A percentile compares a stretch with the other conserved stretches of the same genome.
phyloP scores from a whole-genome alignment of 208 protist genomes.

The Wallacemonas collosoma region DNA sequence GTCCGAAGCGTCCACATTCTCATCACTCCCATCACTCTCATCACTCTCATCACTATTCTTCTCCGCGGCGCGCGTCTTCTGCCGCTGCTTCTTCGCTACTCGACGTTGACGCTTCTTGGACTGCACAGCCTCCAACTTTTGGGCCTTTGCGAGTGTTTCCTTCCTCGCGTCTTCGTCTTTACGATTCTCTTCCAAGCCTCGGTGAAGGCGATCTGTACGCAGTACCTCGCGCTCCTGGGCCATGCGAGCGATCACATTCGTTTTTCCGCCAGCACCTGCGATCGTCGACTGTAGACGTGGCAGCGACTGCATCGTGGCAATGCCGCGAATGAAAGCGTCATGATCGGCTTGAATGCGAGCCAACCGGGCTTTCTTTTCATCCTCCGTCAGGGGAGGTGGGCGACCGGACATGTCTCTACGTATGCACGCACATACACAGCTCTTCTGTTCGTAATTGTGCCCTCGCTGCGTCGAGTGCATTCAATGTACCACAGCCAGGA shows the following conservation, averaged over 20 bases:
- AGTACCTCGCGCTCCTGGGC: conserved; percentile 65
- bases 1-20: neutral
- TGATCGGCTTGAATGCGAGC: conserved; percentile 71
- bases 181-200: conserved; percentile 31
- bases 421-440: too few species aligned
- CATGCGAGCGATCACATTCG: conserved; percentile 64
- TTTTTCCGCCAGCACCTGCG: conserved; percentile 81
- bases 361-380: conserved; percentile 56
- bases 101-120: conserved; percentile 58
- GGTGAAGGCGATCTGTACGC: conserved; percentile 51
- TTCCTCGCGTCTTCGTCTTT: conserved; percentile 35
- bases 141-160: conserved; percentile 47
- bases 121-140: conserved; percentile 37
- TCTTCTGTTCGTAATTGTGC: too few species aligned
- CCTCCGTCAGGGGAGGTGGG: conserved; percentile 54
- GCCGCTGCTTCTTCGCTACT: conserved; percentile 31
- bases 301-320: conserved; percentile 72
- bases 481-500: too few species aligned
- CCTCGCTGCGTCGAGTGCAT: too few species aligned
- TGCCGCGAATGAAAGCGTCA: conserved; percentile 65
- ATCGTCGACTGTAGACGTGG: conserved; percentile 81
- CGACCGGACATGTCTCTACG: conserved; percentile 21
- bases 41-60: conserved; percentile 11
- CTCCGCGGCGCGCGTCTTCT: conserved; percentile 9
- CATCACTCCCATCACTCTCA: conserved; percentile 1